Evolutionary conservation across 1,284 basidiomycete genomes (phyloP), one percentile per base, ranked within the genome.

Genomic region (Phylloporus sp.): DNA sequence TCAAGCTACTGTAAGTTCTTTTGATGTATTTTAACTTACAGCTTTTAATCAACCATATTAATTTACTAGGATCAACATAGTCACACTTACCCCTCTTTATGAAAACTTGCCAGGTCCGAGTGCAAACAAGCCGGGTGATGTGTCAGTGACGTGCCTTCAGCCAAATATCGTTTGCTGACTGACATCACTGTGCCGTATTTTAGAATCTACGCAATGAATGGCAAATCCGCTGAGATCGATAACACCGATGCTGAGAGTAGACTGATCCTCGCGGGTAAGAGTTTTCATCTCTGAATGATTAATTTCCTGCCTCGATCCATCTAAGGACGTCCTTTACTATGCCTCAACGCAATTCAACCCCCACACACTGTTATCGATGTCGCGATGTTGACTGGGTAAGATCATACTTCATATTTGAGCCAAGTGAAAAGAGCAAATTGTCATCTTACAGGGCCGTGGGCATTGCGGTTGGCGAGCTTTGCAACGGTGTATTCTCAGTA

Each of bases 241-340:
- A 96, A 96, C 81, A 96, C 94, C 0, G 94, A 96, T 76, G 94
- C 94, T 6, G 94, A 95, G 77, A 95, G 95, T 25, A 89, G 95
- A 37, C 84, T 97, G 29, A 85, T 96, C 29, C 86, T 94, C 47
- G 86, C 92, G 61, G 89, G 89, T 90, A 65, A 52, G 84, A 72
- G 47, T 52, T 29, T 14, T 64, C 19, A 32, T 56, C 27, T 11
- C 29, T 64, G 20, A 20, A 29, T 53, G n/a, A 43, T 58, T 7
- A 1, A 56, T 23, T 47, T n/a, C 6, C 5, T 39, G 4, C 14
- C 55, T 66, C 12, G 63, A 65, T 32, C 57, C 65, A 45, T 55
- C 64, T 75, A n/a, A 78, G 85, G 95, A 97, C 78, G 93, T 94
- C 4, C 86, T 97, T 61, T 94, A 94, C 79, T 97, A 96, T 77